Base-by-base conservation (phyloP, 495 filamentous ascomycete species). In the Penicillium silybi region DNA sequence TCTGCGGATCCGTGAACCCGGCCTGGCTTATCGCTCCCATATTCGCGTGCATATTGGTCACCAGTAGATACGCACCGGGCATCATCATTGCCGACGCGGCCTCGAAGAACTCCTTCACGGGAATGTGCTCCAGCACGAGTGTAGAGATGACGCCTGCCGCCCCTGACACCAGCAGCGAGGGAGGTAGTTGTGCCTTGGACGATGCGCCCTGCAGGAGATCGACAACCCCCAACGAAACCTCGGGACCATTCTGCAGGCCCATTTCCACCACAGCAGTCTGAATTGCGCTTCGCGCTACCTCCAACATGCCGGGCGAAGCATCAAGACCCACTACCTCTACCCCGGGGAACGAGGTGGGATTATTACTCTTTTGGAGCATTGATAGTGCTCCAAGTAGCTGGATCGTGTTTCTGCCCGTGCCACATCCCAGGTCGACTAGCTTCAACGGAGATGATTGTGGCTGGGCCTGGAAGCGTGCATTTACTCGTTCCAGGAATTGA, bases 1-100 rank as follows among this genome's bases (percentile, higher is more conserved):
- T 77, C 26, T 57, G 64, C 9, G 65, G 62, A 61, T 83, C 83
- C 44, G 85, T 75, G 60, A 89, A 89, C 2, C 86, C 85, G 0
- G 86, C 85, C 54, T 85, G 84, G 17, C 78, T 80, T 7, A 79
- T 71, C 41, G 56, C 49, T 3, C 85, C 86, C 84, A 88, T 88
- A 15, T 86, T 79, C 6, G 75, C 68, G 59, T 89, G 86, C 86
- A 89, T 89, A 62, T 88, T 89, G 4, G 86, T 89, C 5, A 89
- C 50, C 29, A 88, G 68, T 6, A 86, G 58, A 54, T 79, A 71
- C 6, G 79, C 82, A 0, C 80, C 80, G 1, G 69, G 57, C 20
- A 46, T 63, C 44, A 87, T 62, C 15, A 87, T 65, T 17, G 58
- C 52, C 10, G 72, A 57, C 0, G 80, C 72, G 1, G 73, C 72